A percentile compares a stretch with the other conserved stretches of the same genome.
phyloP scores from a whole-genome alignment of 139 green algal genomes.

The Volvox reticuliferus region DNA sequence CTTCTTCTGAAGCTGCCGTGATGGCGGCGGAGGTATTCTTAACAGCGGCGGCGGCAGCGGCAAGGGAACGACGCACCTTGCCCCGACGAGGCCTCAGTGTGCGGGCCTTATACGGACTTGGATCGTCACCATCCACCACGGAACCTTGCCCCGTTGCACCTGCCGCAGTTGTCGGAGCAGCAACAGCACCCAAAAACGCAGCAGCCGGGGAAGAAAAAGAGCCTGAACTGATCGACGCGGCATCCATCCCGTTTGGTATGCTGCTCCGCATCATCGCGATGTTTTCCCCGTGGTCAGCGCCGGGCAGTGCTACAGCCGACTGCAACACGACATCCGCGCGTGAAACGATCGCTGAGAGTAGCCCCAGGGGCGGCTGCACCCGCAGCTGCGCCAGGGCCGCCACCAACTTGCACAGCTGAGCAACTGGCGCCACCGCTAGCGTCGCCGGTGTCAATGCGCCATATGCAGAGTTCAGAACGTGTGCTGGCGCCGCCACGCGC shows the following conservation, averaged over 20 bases:
- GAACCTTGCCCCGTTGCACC: too few species aligned
- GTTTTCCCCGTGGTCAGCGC: background rate
- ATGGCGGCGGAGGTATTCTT: too few species aligned
- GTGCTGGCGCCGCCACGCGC: constrained; percentile 9
- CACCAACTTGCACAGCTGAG: constrained; percentile 13
- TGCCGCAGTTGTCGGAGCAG: too few species aligned
- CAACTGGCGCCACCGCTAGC: constrained; percentile 1
- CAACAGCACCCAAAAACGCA: too few species aligned
- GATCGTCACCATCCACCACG: too few species aligned
- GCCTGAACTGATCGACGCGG: too few species aligned
- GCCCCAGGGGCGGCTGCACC: constrained; percentile 11
- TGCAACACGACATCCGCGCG: background rate
- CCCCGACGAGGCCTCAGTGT: background rate
- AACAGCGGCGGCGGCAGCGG: background rate
- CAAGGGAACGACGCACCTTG: background rate
- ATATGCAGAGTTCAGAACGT: constrained; percentile 5
- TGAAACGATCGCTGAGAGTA: background rate
- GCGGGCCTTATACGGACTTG: too few species aligned
- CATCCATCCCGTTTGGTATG: too few species aligned
- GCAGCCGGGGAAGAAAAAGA: too few species aligned
- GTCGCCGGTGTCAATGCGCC: background rate
- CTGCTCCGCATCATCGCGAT: too few species aligned
- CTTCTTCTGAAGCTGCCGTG: background rate
- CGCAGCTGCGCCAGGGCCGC: constrained; percentile 20
- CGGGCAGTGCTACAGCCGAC: background rate